Evolutionary conservation across 257 asterid species (phyloP).

Genomic region (Solanum acaule): DNA sequence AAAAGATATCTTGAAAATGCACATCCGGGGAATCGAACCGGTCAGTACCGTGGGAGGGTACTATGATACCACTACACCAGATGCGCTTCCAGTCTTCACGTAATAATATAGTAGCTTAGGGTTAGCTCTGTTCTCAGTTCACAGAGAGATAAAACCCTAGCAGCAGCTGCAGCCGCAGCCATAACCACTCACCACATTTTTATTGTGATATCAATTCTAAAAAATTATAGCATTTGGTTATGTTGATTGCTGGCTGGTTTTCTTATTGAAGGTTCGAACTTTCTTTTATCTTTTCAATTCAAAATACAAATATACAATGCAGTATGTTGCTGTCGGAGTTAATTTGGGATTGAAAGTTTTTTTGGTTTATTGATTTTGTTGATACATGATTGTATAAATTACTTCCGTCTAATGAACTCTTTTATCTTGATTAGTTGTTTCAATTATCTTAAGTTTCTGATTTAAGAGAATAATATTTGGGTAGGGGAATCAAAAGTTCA

Average conservation of each 20-base stretch:
- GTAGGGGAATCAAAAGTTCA: neutral
- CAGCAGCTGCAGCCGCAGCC: neutral
- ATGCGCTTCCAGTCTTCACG: too few species aligned
- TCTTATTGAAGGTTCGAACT: neutral
- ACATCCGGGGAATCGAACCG: too few species aligned
- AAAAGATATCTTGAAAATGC: neutral
- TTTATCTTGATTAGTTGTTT: neutral
- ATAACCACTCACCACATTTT: neutral
- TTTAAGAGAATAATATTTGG: neutral
- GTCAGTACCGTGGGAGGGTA: slow-evolving; percentile 50
- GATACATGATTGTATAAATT: neutral
- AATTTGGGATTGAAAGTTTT: neutral
- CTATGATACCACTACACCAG: slow-evolving; percentile 60
- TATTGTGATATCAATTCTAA: neutral
- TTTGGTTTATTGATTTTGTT: neutral
- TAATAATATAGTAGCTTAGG: neutral
- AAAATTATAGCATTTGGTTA: neutral
- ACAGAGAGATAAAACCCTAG: neutral
- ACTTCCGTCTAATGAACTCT: neutral
- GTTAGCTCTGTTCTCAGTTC: neutral
- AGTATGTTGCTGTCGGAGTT: neutral
- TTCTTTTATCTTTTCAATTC: neutral
- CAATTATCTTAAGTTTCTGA: neutral
- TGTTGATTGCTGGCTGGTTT: neutral
- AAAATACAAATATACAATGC: neutral